These are phyloP conservation scores for Emericellopsis atlantica DNA, from an alignment of 2,329 filamentous ascomycete genomes.

Conservation along the genomic window DNA sequence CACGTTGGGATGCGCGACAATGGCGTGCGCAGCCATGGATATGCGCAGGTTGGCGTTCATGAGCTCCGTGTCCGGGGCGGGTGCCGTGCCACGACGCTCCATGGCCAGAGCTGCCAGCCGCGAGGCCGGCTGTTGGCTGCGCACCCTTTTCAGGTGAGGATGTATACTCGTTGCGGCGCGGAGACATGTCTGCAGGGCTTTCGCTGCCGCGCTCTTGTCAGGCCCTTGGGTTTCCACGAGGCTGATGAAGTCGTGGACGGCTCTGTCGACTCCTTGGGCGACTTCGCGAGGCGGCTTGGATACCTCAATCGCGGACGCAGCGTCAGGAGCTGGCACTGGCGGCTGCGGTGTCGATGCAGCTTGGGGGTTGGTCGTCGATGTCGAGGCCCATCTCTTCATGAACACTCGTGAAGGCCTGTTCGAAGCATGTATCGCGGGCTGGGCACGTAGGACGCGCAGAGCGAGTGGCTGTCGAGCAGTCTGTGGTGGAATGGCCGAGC, in stretches of 20 bases:
- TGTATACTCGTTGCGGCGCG: conserved; percentile 30
- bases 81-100: conserved; percentile 16
- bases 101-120: conserved; percentile 35
- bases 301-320: no score
- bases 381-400: no score
- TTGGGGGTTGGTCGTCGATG: no score
- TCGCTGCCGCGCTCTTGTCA: conserved; percentile 25
- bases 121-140: conserved; percentile 28
- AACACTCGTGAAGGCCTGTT: no score
- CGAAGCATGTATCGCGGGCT: not conserved
- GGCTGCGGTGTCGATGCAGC: not conserved
- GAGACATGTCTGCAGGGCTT: conserved; percentile 30
- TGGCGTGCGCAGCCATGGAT: conserved; percentile 50
- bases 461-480: conserved; percentile 1
- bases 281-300: no score
- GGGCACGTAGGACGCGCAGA: not conserved
- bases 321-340: not conserved
- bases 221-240: conserved; percentile 11
- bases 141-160: conserved; percentile 23
- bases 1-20: conserved; percentile 63
- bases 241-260: no score
- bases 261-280: no score
- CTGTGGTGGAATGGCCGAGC: conserved; percentile 19
- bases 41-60: conserved; percentile 36
- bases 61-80: conserved; percentile 20